Base-by-base conservation (phyloP, 2,329 filamentous ascomycete genomes). In the Claviceps fusiformis region DNA sequence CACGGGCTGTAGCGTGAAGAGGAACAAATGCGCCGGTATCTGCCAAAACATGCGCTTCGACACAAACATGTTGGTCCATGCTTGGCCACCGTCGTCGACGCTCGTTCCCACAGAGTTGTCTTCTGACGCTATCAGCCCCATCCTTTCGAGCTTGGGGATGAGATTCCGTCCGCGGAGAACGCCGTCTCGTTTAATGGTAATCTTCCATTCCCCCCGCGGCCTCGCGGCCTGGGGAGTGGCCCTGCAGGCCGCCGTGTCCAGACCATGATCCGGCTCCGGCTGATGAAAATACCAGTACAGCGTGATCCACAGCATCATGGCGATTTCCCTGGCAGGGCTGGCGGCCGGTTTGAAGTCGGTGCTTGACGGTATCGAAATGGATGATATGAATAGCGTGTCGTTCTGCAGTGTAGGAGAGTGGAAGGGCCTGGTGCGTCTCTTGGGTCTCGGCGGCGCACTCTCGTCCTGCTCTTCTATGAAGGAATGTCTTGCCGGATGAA, bases 231-330 rank as follows among this genome's bases (percentile, higher is more conserved):
- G 73, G 0, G 86, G 86, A 0, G 89, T 92, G 56, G 76, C 67
- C 59, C 77, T 79, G 1, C 84, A 87, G 0, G 79, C 74, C 5
- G 81, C 73, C 7, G 81, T 87, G 19, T 76, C 75, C 39, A 93
- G 65, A 52, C 81, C 78, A 0, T 79, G 75, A 27, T 78, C 75
- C 0, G 92, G 92, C 62, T 85, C 79, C 1, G 83, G 79, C 68
- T 95, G 89, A 71, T 96, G 91, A 63, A 96, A 97, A 74, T 97
- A 97, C 92, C 92, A 97, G 74, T 89, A 95, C 46, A 97, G 75
- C 1, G 89, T 91, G 39, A 90, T 83, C 88, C 89, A 97, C 7
- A 97, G 78, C 86, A 96, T 95, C 88, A 96, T 90, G 61, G 92
- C 92, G 57, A 95, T 88, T 71, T 95, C 88, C 48, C 91, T 78